These are phyloP conservation scores for Penicillium odoratum DNA, from an alignment of 495 filamentous ascomycete genomes.

Conservation along the genomic window DNA sequence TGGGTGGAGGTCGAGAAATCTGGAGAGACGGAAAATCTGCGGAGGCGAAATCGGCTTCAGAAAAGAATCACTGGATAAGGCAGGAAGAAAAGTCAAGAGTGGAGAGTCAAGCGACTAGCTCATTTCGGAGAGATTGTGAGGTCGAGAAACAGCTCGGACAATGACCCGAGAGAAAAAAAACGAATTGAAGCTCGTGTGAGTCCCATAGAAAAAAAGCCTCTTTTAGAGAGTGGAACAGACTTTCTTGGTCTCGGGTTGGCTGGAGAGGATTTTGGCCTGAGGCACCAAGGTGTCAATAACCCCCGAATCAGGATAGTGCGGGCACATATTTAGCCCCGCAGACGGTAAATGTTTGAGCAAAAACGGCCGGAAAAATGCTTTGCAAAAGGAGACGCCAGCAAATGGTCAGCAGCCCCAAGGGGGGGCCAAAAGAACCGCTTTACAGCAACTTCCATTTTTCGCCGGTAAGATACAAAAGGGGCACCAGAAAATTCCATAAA, in stretches of 20 bases:
- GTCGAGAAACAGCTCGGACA: slow-evolving; percentile 20
- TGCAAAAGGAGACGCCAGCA: background rate
- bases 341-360: background rate
- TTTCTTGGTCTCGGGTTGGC: slow-evolving; percentile 23
- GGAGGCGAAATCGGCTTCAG: slow-evolving; percentile 22
- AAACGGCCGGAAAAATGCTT: slow-evolving; percentile 1
- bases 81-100: slow-evolving; percentile 8
- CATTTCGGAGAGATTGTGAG: slow-evolving; percentile 34
- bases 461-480: slow-evolving; percentile 6
- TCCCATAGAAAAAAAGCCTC: slow-evolving; percentile 40
- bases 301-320: slow-evolving; percentile 36
- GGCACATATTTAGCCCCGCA: slow-evolving; percentile 25
- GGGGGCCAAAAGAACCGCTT: slow-evolving; percentile 6
- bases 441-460: slow-evolving; percentile 8
- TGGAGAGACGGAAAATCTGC: slow-evolving; percentile 37
- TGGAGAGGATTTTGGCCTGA: slow-evolving; percentile 9
- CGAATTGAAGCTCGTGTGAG: slow-evolving; percentile 35
- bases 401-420: slow-evolving; percentile 6
- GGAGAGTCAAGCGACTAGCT: slow-evolving; percentile 34
- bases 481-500: background rate
- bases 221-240: slow-evolving; percentile 34
- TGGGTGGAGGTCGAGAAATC: slow-evolving; percentile 30
- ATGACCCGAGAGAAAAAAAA: slow-evolving; percentile 29
- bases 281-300: slow-evolving; percentile 22
- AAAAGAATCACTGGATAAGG: slow-evolving; percentile 8